These are phyloP conservation scores for Carallia pectinifolia DNA, from an alignment of 345 rosid genomes.

Conservation along the genomic window DNA sequence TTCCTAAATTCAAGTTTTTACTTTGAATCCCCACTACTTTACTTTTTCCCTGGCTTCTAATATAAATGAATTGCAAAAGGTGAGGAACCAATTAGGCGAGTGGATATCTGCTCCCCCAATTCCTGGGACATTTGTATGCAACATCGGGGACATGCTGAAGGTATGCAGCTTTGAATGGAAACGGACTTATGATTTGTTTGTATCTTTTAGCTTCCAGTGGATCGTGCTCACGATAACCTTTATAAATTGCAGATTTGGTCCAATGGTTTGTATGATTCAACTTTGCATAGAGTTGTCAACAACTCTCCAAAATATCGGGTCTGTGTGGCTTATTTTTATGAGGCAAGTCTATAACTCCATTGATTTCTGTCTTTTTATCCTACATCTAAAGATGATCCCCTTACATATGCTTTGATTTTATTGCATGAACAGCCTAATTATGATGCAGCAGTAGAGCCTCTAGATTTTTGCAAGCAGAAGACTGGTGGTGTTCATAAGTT, in stretches of 20 bases:
- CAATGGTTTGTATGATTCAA: conserved; percentile 82
- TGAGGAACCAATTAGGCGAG: conserved; percentile 66
- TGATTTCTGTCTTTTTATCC: not conserved
- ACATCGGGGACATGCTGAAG: conserved; percentile 96
- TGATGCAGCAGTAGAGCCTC: conserved; percentile 70
- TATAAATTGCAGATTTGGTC: conserved; percentile 60
- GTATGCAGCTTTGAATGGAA: conserved; percentile 22
- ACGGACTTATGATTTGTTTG: not conserved
- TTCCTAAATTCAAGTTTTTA: too few species aligned
- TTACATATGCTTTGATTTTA: conserved; percentile 1
- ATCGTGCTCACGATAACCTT: conserved; percentile 1
- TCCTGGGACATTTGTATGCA: conserved; percentile 82
- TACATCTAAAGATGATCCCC: not conserved
- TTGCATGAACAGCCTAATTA: conserved; percentile 53
- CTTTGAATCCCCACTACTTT: too few species aligned
- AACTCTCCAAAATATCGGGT: conserved; percentile 54
- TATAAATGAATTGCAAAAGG: conserved; percentile 41
- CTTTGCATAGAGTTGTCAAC: conserved; percentile 72
- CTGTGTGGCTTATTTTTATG: conserved; percentile 69
- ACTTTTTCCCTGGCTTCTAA: not conserved
- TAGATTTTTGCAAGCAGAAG: conserved; percentile 49
- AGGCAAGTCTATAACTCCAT: conserved; percentile 44
- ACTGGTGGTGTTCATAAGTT: conserved; percentile 48
- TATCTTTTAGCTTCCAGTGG: not conserved
- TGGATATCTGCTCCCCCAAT: conserved; percentile 90